phyloP scores from a whole-genome alignment of 345 rosid genomes.

The Citrus inodora region DNA sequence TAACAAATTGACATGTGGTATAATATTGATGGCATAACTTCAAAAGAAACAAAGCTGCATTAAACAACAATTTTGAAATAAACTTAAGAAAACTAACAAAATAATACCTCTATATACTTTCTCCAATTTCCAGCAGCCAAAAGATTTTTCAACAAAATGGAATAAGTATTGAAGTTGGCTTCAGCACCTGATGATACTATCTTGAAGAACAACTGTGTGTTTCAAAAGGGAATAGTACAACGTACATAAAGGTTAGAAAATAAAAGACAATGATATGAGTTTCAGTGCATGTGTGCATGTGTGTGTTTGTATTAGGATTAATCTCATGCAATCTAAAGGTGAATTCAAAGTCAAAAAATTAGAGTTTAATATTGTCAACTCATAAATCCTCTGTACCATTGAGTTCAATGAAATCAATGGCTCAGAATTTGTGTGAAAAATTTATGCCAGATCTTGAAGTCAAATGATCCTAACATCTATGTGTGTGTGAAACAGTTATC shows the following conservation, averaged over 20 bases:
- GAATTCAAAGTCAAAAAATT: too few relatives aligned
- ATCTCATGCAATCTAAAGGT: too few relatives aligned
- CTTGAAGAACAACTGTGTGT: slow-evolving; percentile 71
- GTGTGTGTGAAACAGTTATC: background rate
- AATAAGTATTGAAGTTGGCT: slow-evolving; percentile 54
- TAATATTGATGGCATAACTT: background rate
- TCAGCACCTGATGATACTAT: slow-evolving; percentile 55
- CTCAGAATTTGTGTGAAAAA: too few relatives aligned
- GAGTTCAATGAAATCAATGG: too few relatives aligned
- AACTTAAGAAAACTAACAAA: background rate
- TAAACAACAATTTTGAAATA: background rate
- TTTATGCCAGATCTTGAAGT: background rate
- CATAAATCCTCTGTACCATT: too few relatives aligned
- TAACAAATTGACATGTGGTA: background rate
- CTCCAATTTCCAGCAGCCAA: slow-evolving; percentile 87
- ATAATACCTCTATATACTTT: slow-evolving; percentile 81
- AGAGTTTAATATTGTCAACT: too few relatives aligned
- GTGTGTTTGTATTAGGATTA: too few relatives aligned
- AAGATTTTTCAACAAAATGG: slow-evolving; percentile 66
- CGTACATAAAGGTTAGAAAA: slow-evolving; percentile 5
- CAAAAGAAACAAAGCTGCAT: background rate
- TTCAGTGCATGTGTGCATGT: too few relatives aligned
- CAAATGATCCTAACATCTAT: background rate
- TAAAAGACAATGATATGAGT: background rate
- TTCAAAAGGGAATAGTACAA: background rate